Evolutionary conservation across 352 stramenopile genomes (phyloP).

Genomic region (Albugo laibachii): DNA sequence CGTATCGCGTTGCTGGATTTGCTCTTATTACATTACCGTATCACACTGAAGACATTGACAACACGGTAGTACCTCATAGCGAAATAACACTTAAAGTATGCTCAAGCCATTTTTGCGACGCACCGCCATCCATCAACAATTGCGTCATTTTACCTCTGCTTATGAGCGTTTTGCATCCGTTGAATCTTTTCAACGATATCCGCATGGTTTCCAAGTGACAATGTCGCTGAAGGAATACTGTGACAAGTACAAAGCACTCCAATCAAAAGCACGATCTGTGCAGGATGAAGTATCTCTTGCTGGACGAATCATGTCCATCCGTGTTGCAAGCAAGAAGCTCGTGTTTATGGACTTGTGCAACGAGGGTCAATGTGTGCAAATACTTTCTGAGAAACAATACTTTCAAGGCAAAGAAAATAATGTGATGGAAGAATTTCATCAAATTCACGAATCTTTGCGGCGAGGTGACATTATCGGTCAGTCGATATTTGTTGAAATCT

Average conservation of each 20-base stretch:
- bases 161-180: constrained; percentile 40
- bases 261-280: constrained; percentile 29
- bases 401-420: constrained; percentile 18
- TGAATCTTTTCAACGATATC: constrained; percentile 30
- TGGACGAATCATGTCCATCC: constrained; percentile 58
- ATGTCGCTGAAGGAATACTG: constrained; percentile 47
- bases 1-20: too few relatives aligned
- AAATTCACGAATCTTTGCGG: constrained; percentile 45
- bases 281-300: constrained; percentile 31
- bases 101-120: too few relatives aligned
- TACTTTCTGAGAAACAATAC: constrained; percentile 57
- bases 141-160: background rate
- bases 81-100: too few relatives aligned
- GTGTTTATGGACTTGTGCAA: constrained; percentile 60
- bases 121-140: too few relatives aligned
- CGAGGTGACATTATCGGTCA: constrained; percentile 58
- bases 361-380: constrained; percentile 40
- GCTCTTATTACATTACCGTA: too few relatives aligned
- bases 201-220: constrained; percentile 39
- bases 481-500: background rate
- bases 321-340: constrained; percentile 63
- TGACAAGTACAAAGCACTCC: constrained; percentile 23
- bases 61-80: too few relatives aligned
- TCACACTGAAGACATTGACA: too few relatives aligned
- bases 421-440: constrained; percentile 27